Evolutionary conservation across 177 flowering plant species (phyloP).

Genomic region (Telopea speciosissima): DNA sequence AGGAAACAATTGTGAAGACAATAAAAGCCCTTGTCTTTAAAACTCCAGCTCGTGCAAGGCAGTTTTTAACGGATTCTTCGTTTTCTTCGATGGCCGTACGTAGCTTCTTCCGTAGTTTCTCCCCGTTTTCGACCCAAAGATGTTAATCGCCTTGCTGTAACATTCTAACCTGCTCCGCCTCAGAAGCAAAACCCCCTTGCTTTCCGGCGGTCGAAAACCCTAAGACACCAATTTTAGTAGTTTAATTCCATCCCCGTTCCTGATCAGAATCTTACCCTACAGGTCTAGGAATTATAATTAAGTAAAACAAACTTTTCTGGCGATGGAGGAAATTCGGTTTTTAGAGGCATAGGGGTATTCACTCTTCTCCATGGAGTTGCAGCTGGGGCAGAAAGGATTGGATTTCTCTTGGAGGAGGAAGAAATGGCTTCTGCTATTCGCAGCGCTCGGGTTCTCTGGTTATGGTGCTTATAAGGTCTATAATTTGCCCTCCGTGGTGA

Average conservation of each 20-base stretch:
- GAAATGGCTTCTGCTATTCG: conserved; percentile 45
- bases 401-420: conserved; percentile 33
- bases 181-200: conserved; percentile 1
- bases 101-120: too few relatives aligned
- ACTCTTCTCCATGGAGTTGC: conserved; percentile 38
- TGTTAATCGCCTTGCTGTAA: too few relatives aligned
- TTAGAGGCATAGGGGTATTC: not conserved
- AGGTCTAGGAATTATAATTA: too few relatives aligned
- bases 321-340: not conserved
- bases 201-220: not conserved
- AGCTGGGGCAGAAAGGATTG: conserved; percentile 35
- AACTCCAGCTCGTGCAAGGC: too few relatives aligned
- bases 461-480: conserved; percentile 59
- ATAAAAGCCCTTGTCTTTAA: too few relatives aligned
- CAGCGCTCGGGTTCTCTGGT: conserved; percentile 51
- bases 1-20: too few relatives aligned
- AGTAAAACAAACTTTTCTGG: not conserved
- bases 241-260: not conserved
- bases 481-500: conserved; percentile 41
- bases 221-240: not conserved
- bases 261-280: not conserved
- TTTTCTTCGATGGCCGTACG: too few relatives aligned
- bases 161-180: not conserved
- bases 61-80: too few relatives aligned
- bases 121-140: not conserved